These are phyloP conservation scores for Arxiozyma bovina DNA, from an alignment of 1,139 yeast species.

Conservation along the genomic window DNA sequence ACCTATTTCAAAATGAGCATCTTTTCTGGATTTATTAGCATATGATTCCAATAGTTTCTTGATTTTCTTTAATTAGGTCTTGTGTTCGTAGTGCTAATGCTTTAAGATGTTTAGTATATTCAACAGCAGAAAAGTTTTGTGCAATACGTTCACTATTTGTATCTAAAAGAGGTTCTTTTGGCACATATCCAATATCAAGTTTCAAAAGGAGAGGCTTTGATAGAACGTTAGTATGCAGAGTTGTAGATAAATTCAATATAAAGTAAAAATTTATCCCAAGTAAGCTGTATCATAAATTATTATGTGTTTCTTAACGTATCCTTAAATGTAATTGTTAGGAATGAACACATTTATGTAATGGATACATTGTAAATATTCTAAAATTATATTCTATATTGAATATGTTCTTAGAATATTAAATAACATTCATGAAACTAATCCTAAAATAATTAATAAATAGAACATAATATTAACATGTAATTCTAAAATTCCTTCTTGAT, in stretches of 20 bases:
- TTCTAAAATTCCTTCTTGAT: too few species aligned
- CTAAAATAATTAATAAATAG: too few species aligned
- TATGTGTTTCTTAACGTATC: too few species aligned
- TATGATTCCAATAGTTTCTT: slow-evolving; percentile 5
- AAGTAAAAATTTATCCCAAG: slow-evolving; percentile 14
- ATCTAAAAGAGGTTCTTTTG: slow-evolving; percentile 7
- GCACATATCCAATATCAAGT: slow-evolving; percentile 10
- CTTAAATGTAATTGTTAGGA: too few species aligned
- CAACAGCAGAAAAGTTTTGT: neutral
- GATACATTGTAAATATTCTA: too few species aligned
- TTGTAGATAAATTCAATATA: slow-evolving; percentile 13
- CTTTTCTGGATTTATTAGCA: slow-evolving; percentile 2
- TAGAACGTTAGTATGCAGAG: slow-evolving; percentile 2
- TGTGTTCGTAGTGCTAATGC: slow-evolving; percentile 1
- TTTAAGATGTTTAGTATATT: slow-evolving; percentile 3
- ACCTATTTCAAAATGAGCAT: slow-evolving; percentile 2
- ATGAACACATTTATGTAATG: too few species aligned
- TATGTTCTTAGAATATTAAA: too few species aligned
- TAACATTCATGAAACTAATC: too few species aligned
- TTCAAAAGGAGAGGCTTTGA: slow-evolving; percentile 8
- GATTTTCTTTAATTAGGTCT: slow-evolving; percentile 6
- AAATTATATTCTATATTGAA: too few species aligned
- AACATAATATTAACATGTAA: too few species aligned
- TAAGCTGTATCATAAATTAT: too few species aligned
- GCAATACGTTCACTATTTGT: neutral